Conservation (phyloP, 1,284 basidiomycete genomes). For the Tremellales sp. region DNA sequence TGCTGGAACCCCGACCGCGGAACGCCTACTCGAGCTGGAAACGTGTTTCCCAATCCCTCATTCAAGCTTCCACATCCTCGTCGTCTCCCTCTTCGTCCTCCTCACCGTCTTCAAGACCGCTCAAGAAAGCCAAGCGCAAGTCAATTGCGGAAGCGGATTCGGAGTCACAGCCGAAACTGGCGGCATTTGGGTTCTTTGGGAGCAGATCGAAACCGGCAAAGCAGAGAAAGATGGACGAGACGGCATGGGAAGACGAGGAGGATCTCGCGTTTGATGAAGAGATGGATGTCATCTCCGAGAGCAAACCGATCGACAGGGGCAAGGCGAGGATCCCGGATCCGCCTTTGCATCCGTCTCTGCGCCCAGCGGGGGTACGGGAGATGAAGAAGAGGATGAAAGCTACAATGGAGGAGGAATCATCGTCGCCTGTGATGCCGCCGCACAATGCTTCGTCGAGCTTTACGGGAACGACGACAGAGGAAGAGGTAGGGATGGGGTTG, state of each 20-base stretch:
- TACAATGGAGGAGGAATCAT: slow-evolving; percentile 5
- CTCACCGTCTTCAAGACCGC: background rate
- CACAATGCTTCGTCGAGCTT: too few relatives aligned
- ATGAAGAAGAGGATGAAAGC: slow-evolving; percentile 23
- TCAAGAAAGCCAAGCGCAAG: slow-evolving; percentile 3
- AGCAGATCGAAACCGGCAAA: slow-evolving; percentile 1
- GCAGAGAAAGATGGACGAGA: slow-evolving; percentile 18
- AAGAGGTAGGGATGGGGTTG: too few relatives aligned
- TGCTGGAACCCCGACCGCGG: too few relatives aligned
- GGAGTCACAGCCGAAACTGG: slow-evolving; percentile 29
- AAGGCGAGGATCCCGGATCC: slow-evolving; percentile 28
- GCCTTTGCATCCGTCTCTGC: slow-evolving; percentile 35
- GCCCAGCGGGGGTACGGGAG: slow-evolving; percentile 31
- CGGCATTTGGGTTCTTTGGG: slow-evolving; percentile 34
- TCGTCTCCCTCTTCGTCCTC: background rate
- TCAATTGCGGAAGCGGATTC: background rate
- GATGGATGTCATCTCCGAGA: background rate
- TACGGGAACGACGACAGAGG: too few relatives aligned
- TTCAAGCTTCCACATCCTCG: too few relatives aligned
- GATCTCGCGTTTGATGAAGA: slow-evolving; percentile 26
- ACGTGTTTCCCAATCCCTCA: too few relatives aligned
- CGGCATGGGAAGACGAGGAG: slow-evolving; percentile 34
- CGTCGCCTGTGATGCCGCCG: background rate
- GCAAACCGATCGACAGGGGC: background rate
- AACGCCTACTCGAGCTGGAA: too few relatives aligned